Evolutionary conservation across 2,329 filamentous ascomycete genomes (phyloP), one percentile per base, ranked within the genome.

Genomic region (Sphaerostilbella broomeana): DNA sequence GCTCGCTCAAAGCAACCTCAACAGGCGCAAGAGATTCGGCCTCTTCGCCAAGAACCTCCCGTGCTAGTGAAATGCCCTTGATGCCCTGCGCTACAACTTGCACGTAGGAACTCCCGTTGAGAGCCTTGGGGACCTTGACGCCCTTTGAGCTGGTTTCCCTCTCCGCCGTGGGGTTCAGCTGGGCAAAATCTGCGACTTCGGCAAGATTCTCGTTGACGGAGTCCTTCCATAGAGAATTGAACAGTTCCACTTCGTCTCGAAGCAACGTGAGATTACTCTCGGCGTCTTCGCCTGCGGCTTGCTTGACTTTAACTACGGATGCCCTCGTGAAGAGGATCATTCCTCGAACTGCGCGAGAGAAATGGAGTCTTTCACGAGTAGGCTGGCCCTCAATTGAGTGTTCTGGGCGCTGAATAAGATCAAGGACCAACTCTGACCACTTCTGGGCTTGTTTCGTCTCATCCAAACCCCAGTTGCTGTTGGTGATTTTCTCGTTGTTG

Each of bases 401-500:
- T 16, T 53, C 56, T 11, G 63, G 54, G 18, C 66, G 59, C 48
- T 73, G 60, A 29, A 76, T 54, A 44, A 76, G 53, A 31, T 76
- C 71, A 39, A 75, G 45, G 12, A 78, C 56, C 42, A 66, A 54
- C 43, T 70, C 63, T 6, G 62, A 60, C 64, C 68, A 70, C 43
- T 54, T 61, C 37, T 70, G 56, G 2, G 70, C 67, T 54, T 66
- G 57, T 27, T 54, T 52, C 11, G 68, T 68, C 51, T 60, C 50
- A 11, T 44, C 48, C 40, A 53, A 48, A 26, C 55, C 51, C 55
- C 59, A 68, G 15, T 46, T 54, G 46, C 53, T 58, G 30, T 57
- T 50, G 40, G 65, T 47, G 30, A 73, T 69, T 53, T 63, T 67
- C 28, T 45, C 32, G 48, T 58, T 59, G 45, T 60, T 50, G 36